These are phyloP conservation scores for Thelephora aurantiotincta DNA, from an alignment of 768 basidiomycete species.

Conservation along the genomic window DNA sequence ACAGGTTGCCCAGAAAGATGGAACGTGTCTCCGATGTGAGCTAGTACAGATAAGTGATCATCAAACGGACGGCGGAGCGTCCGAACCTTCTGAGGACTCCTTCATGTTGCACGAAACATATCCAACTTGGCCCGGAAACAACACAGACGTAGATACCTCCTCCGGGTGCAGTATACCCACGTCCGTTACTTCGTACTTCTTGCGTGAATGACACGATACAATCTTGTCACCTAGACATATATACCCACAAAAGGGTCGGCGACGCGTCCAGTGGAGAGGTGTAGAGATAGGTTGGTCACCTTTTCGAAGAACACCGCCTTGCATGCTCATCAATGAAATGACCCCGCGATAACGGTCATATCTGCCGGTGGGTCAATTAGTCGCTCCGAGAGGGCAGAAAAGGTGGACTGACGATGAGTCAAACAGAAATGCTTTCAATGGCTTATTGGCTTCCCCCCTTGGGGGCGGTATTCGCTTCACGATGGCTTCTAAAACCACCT, in stretches of 20 bases:
- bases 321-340: conserved; percentile 77
- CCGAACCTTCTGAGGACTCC: conserved; percentile 77
- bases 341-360: conserved; percentile 96
- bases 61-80: not conserved
- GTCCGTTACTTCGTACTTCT: conserved; percentile 81
- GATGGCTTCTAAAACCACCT: conserved; percentile 64
- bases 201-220: conserved; percentile 68
- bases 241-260: not conserved
- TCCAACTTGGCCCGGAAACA: conserved; percentile 74
- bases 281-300: conserved; percentile 26
- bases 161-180: conserved; percentile 85
- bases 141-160: conserved; percentile 54
- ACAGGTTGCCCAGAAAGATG: conserved; percentile 60
- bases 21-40: conserved; percentile 90
- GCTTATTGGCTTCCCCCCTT: conserved; percentile 30
- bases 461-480: conserved; percentile 81
- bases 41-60: conserved; percentile 24
- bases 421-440: conserved; percentile 78
- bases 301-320: conserved; percentile 69
- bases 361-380: conserved; percentile 24
- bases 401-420: conserved; percentile 64
- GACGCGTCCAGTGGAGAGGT: not conserved
- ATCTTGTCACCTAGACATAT: conserved; percentile 72
- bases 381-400: conserved; percentile 1
- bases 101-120: conserved; percentile 97